Evolutionary conservation across 164 flowering plant species (phyloP), one percentile per base, ranked within the genome.

Genomic region (Tetrastigma voinierianum): DNA sequence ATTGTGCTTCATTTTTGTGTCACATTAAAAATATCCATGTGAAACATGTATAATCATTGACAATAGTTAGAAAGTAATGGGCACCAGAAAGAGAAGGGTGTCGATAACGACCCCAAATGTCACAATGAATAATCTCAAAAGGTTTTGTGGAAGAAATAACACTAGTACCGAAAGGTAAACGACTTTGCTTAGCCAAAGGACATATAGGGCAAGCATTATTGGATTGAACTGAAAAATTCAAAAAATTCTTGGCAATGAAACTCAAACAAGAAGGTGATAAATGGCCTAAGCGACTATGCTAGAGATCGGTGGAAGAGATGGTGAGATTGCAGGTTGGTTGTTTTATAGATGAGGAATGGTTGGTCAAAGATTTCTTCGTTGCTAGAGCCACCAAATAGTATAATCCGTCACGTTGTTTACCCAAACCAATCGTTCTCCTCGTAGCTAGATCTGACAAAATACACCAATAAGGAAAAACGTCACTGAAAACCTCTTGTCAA

Each of bases 1-100:
- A 55, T 55, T 55, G 24, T 55, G 59, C 24, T n/a, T 55, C 25
- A 55, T n/a, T 55, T n/a, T 13, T 55, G 10, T 55, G 59, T 23
- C 59, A 10, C 25, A 0, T 55, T n/a, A 12, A 55, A n/a, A 55
- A 55, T 12, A 18, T 55, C 0, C 59, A 55, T 5, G 59, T 55
- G 18, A 55, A 55, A n/a, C 25, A 10, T 55, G 59, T 55, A 55
- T 55, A 55, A 55, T 55, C 21, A 55, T 55, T 10, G 18, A 55
- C 0, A 55, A 55, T 55, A 55, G 24, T 55, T 4, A 25, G n/a
- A n/a, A n/a, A 25, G 40, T 25, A 25, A 25, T 25, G 40, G 6
- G 40, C 40, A 25, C 40, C 3, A 6, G n/a, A n/a, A 25, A 3
- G 6, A 25, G 40, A 25, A 25, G 0, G 40, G 40, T 25, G 40